These are phyloP conservation scores for Leersia perrieri DNA, from an alignment of 176 grass and related monocot species.

Conservation along the genomic window DNA sequence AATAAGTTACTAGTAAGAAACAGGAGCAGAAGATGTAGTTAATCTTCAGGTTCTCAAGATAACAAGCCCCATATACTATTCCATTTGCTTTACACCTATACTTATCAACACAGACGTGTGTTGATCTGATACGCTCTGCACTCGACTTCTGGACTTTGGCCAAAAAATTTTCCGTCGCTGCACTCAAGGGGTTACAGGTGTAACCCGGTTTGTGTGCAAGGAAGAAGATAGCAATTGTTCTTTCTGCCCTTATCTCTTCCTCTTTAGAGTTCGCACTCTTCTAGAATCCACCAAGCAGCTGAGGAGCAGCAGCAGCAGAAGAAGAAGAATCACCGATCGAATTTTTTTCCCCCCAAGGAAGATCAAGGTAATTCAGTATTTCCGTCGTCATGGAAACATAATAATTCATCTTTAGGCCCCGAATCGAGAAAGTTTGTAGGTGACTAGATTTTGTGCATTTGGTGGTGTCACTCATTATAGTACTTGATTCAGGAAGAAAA, in stretches of 20 bases:
- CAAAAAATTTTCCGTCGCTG: neutral
- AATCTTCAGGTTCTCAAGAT: neutral
- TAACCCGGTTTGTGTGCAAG: neutral
- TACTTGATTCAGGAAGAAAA: neutral
- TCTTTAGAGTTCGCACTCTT: neutral
- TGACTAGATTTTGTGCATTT: neutral
- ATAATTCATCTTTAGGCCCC: neutral
- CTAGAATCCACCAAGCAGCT: neutral
- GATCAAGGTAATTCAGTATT: neutral
- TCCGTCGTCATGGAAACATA: neutral
- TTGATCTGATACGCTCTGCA: neutral
- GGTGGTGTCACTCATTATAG: neutral
- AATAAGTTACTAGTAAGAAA: neutral
- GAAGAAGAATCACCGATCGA: neutral
- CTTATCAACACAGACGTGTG: slow-evolving; percentile 5
- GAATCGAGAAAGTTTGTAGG: neutral
- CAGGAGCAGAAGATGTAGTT: neutral
- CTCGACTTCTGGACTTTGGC: neutral
- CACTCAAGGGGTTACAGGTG: neutral
- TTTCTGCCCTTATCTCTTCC: neutral
- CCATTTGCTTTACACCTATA: neutral
- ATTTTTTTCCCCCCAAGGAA: neutral
- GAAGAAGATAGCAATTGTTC: neutral
- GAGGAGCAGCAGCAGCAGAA: neutral
- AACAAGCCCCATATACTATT: neutral